Evolutionary conservation across 805 yeast genomes (phyloP).

Genomic region (Yarrowia sp.): DNA sequence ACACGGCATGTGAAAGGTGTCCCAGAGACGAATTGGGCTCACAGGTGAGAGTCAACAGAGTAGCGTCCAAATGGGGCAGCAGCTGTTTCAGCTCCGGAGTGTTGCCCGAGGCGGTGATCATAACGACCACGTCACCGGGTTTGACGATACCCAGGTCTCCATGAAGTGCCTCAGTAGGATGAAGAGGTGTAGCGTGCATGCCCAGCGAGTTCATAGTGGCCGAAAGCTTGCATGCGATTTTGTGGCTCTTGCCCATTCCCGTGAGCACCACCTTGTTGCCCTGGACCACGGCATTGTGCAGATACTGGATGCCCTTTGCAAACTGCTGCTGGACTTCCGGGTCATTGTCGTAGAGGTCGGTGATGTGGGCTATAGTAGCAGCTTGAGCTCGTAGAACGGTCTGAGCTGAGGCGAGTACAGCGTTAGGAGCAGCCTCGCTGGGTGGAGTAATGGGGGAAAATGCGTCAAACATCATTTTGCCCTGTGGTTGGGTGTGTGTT

Average conservation of each 20-base stretch:
- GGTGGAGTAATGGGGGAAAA: slow-evolving; percentile 41
- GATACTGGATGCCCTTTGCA: slow-evolving; percentile 36
- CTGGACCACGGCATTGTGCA: slow-evolving; percentile 44
- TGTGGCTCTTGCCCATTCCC: slow-evolving; percentile 83
- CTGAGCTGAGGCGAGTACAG: slow-evolving; percentile 45
- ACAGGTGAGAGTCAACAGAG: slow-evolving; percentile 64
- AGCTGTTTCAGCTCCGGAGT: slow-evolving; percentile 68
- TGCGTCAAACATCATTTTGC: slow-evolving; percentile 7
- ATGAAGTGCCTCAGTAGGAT: slow-evolving; percentile 85
- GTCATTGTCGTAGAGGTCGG: slow-evolving; percentile 34
- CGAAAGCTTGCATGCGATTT: slow-evolving; percentile 72
- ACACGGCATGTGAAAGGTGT: slow-evolving; percentile 49
- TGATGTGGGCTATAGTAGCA: slow-evolving; percentile 38
- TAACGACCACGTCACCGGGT: slow-evolving; percentile 55
- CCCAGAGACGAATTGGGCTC: slow-evolving; percentile 56
- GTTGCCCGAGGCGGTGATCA: slow-evolving; percentile 78
- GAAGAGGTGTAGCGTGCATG: slow-evolving; percentile 62
- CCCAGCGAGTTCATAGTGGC: slow-evolving; percentile 83
- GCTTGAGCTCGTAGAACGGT: slow-evolving; percentile 41
- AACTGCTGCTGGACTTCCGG: slow-evolving; percentile 35
- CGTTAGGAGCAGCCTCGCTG: slow-evolving; percentile 55
- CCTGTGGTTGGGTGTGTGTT: neutral
- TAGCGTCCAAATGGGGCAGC: slow-evolving; percentile 55
- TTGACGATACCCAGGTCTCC: slow-evolving; percentile 80
- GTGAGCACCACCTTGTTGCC: slow-evolving; percentile 72